Evolutionary conservation across 1,284 basidiomycete genomes (phyloP).

Genomic region (Xerocomus nothofagi): DNA sequence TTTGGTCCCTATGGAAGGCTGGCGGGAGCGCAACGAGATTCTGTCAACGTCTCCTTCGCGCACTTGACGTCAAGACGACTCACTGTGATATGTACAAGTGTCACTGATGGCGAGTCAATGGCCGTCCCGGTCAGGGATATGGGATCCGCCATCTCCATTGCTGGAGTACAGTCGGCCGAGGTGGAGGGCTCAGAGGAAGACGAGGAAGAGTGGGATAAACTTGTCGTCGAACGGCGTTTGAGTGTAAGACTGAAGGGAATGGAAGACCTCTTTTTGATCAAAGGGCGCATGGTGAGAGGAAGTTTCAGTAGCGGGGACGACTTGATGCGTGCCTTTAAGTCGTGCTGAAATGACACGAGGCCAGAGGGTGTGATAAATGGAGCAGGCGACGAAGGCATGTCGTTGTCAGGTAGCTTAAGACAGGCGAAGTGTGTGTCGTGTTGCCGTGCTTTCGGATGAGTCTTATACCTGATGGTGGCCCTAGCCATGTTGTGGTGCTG

Average conservation of each 20-base stretch:
- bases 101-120: constrained; percentile 1
- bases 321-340: constrained; percentile 32
- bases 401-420: constrained; percentile 13
- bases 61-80: constrained; percentile 12
- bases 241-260: constrained; percentile 22
- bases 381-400: constrained; percentile 29
- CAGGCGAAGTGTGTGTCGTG: constrained; percentile 20
- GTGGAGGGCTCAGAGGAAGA: constrained; percentile 10
- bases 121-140: constrained; percentile 9
- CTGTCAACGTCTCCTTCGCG: constrained; percentile 10
- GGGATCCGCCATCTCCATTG: constrained; percentile 23
- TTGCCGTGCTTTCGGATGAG: not conserved
- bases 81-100: constrained; percentile 8
- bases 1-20: constrained; percentile 33
- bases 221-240: constrained; percentile 30
- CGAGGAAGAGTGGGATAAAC: constrained; percentile 27
- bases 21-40: not conserved
- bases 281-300: constrained; percentile 29
- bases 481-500: constrained; percentile 22
- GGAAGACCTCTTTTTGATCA: constrained; percentile 32
- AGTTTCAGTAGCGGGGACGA: constrained; percentile 28
- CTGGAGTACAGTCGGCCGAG: constrained; percentile 16
- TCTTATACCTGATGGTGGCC: constrained; percentile 23
- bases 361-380: constrained; percentile 28
- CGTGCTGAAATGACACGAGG: constrained; percentile 31